Base-by-base conservation (phyloP, 768 basidiomycete genomes). In the Cyclocybe cylindracea region DNA sequence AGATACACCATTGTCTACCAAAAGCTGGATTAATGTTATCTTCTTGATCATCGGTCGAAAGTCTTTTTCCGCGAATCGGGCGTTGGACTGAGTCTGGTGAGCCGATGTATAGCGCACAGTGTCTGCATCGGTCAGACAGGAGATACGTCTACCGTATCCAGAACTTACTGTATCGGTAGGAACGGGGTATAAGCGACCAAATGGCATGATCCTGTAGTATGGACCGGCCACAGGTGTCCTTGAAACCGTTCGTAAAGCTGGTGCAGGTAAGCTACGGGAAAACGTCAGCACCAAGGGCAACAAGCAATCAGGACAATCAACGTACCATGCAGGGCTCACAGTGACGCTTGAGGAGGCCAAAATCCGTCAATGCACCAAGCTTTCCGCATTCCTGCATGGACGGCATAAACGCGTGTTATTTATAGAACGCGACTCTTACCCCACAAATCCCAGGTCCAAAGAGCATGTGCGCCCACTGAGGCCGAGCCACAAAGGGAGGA, bases 391-490 rank as follows among this genome's bases (percentile, higher is more conserved):
- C 50, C 62, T 64, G 43, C 14, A 31, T 43, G 36, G 16, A 18
- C n/a, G 4, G 11, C 9, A 43, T 39, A 18, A 33, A 34, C 46
- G 5, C 48, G 39, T 33, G 38, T 3, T 34, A n/a, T 29, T 44
- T 4, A 37, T 6, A 44, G 19, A 24, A 14, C 11, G 16, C 10
- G 38, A 51, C 10, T n/a, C 55, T 39, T 37, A 66, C 62, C 14
- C 55, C 53, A 45, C 64, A 66, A 44, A 61, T 60, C 14, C 57
- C 61, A 11, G 65, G 60, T 9, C 61, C 58, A 32, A 56, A 64
- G 8, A 62, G 46, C 51, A 66, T 50, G 32, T 54, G 55, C 14
- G 62, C 51, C 62, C 62, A 66, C 8, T 54, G 39, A 19, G 54
- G 49, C 37, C 60, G 55, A 10, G 51, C 19, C 36, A 59, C 47